Percentiles rank a stretch among this genome's conserved stretches.
Evolutionary conservation across 2,329 filamentous ascomycete genomes (phyloP).

Genomic region (Ophiosphaerella korrae): DNA sequence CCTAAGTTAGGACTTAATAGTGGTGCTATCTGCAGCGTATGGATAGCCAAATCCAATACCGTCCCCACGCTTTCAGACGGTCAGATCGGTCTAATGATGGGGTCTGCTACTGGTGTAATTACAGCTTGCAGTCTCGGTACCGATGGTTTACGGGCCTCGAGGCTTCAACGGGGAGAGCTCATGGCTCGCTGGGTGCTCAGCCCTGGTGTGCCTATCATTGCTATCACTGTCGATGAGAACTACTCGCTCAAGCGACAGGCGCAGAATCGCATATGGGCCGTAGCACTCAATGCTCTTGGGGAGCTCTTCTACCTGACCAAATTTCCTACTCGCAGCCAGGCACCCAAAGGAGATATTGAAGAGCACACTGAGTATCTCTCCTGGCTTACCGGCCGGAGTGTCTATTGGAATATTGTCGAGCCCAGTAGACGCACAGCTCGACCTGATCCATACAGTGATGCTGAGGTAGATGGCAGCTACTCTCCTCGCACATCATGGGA

Average conservation of each 20-base stretch:
- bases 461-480: conserved; percentile 70
- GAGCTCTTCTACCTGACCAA: conserved; percentile 86
- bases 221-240: conserved; percentile 80
- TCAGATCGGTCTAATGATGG: conserved; percentile 79
- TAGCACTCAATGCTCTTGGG: conserved; percentile 89
- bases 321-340: conserved; percentile 63
- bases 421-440: conserved; percentile 73
- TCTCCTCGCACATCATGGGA: conserved; percentile 79
- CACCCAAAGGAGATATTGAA: conserved; percentile 55
- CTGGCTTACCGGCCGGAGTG: conserved; percentile 80
- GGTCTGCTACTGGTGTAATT: conserved; percentile 81
- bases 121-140: conserved; percentile 78
- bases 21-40: conserved; percentile 78
- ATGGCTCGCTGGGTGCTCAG: conserved; percentile 89
- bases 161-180: conserved; percentile 73
- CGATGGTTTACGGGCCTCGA: conserved; percentile 63
- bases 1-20: conserved; percentile 72
- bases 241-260: conserved; percentile 74
- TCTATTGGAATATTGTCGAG: conserved; percentile 82
- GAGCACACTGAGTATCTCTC: conserved; percentile 66
- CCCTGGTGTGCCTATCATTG: conserved; percentile 89
- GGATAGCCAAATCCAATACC: conserved; percentile 82
- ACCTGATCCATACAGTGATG: conserved; percentile 73
- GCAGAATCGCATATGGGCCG: conserved; percentile 81
- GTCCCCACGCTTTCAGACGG: conserved; percentile 76